phyloP scores from a whole-genome alignment of 352 stramenopile genomes.

The Pythium graminicola region DNA sequence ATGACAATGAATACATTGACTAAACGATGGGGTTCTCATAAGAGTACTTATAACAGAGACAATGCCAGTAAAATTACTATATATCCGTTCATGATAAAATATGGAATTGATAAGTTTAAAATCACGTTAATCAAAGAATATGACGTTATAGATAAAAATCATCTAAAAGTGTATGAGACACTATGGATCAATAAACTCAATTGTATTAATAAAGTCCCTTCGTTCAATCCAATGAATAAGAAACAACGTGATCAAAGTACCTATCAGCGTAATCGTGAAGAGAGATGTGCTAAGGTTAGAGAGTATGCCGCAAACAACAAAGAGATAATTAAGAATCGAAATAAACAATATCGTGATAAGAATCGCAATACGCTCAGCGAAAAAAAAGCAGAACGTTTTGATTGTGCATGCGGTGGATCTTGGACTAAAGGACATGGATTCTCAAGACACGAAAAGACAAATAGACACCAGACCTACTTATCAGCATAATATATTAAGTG shows the following conservation, averaged over 20 bases:
- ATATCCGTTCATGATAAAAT: conserved; percentile 3
- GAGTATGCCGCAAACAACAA: too few species aligned
- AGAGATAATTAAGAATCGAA: too few species aligned
- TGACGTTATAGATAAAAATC: conserved; percentile 1
- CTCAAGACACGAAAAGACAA: too few species aligned
- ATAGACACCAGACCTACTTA: too few species aligned
- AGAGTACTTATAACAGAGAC: neutral
- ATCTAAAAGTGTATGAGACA: conserved; percentile 7
- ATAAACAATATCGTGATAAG: too few species aligned
- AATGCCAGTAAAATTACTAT: conserved; percentile 1
- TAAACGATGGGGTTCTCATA: conserved; percentile 2
- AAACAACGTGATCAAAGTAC: too few species aligned
- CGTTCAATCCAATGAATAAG: too few species aligned
- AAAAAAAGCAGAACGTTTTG: too few species aligned
- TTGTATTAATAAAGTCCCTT: conserved; percentile 11
- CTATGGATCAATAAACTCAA: conserved; percentile 3
- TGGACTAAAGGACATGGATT: too few species aligned
- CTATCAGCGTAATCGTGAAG: neutral
- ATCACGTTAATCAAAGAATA: conserved; percentile 8
- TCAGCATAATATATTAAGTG: neutral
- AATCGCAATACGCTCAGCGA: too few species aligned
- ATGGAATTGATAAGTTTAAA: conserved; percentile 7
- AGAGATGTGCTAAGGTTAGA: too few species aligned
- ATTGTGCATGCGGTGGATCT: too few species aligned
- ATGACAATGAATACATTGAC: neutral